Evolutionary conservation across 2,329 filamentous ascomycete species (phyloP).

Genomic region (Colletotrichum paranaense): DNA sequence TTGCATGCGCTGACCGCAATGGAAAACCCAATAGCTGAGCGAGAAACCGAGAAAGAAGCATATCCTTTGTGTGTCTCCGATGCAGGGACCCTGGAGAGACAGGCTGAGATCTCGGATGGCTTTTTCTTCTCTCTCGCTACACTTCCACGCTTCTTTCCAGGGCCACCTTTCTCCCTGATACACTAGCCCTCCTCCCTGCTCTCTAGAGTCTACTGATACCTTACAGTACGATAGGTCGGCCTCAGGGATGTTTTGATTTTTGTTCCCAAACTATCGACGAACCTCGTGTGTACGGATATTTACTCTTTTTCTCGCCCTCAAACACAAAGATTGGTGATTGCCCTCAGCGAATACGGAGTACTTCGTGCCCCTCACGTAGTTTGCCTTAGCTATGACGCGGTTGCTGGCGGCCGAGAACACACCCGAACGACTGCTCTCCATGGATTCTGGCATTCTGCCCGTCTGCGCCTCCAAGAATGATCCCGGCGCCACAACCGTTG

Average conservation of each 20-base stretch:
- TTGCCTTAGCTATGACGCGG: background rate
- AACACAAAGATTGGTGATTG: background rate
- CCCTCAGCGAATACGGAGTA: background rate
- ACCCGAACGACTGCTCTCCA: background rate
- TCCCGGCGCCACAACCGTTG: constrained; percentile 23
- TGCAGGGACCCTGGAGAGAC: constrained; percentile 18
- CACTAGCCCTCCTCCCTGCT: background rate
- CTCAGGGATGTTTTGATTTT: background rate
- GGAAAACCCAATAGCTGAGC: background rate
- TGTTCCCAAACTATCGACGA: background rate
- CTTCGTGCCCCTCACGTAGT: background rate
- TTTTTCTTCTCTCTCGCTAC: constrained; percentile 15
- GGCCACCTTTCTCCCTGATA: background rate
- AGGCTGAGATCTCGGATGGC: background rate
- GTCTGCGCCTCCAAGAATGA: constrained; percentile 11
- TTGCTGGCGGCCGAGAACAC: background rate
- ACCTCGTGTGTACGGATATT: background rate
- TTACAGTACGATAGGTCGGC: background rate
- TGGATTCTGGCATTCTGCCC: background rate
- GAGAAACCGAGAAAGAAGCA: constrained; percentile 14
- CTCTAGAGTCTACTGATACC: background rate
- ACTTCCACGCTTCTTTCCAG: constrained; percentile 15
- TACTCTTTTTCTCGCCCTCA: background rate
- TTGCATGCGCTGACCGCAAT: background rate
- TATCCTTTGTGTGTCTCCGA: constrained; percentile 10